phyloP scores from a whole-genome alignment of 768 basidiomycete genomes.

The Amanita subjunquillea region DNA sequence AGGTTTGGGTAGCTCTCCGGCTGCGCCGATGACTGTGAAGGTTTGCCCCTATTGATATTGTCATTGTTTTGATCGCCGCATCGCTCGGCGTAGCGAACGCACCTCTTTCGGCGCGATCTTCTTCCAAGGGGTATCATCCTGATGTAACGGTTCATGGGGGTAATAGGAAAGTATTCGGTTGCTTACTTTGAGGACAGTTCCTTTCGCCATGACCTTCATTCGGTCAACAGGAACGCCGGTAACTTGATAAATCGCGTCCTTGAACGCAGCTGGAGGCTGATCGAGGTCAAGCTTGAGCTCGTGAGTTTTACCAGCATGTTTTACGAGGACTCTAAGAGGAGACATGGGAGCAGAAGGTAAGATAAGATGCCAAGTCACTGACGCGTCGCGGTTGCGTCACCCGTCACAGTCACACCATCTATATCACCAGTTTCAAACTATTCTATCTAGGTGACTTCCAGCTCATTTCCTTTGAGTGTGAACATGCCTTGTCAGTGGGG shows the following conservation, averaged over 20 bases:
- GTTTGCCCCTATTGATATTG: conserved; percentile 56
- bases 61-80: background rate
- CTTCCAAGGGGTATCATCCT: conserved; percentile 85
- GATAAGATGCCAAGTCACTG: conserved; percentile 5
- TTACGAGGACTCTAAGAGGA: conserved; percentile 68
- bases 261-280: conserved; percentile 64
- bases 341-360: conserved; percentile 33
- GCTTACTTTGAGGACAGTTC: conserved; percentile 77
- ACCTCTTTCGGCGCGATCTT: conserved; percentile 81
- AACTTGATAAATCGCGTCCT: conserved; percentile 66
- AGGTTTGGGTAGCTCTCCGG: conserved; percentile 85
- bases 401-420: conserved; percentile 2
- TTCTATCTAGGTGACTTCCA: too few species aligned
- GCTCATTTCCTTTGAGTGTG: too few species aligned
- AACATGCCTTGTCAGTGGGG: too few species aligned
- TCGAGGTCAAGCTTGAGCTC: conserved; percentile 65
- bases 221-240: conserved; percentile 86
- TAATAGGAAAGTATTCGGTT: background rate
- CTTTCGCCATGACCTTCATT: conserved; percentile 98
- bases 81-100: conserved; percentile 14
- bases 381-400: conserved; percentile 15
- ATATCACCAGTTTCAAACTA: too few species aligned
- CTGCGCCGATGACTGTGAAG: conserved; percentile 89
- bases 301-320: conserved; percentile 79
- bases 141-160: background rate